A percentile compares a stretch with the other conserved stretches of the same genome.
These are phyloP conservation scores for Fragaria iinumae DNA, from an alignment of 306 rosid genomes.

Conservation along the genomic window DNA sequence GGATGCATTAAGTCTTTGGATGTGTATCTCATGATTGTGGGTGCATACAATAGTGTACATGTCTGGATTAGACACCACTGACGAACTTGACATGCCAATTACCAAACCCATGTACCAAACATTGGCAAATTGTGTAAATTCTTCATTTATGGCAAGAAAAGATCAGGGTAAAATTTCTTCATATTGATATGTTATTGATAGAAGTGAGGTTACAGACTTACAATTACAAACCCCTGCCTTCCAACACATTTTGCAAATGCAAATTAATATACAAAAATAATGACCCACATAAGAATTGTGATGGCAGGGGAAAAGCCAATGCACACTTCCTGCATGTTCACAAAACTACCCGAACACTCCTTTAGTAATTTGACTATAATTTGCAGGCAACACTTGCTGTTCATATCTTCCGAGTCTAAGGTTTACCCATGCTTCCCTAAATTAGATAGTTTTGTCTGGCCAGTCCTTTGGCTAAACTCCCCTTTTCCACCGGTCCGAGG, in stretches of 20 bases:
- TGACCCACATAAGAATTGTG: not conserved
- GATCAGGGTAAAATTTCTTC: not conserved
- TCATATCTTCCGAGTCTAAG: conserved; percentile 2
- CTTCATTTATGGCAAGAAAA: not conserved
- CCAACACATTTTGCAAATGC: conserved; percentile 11
- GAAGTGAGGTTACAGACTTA: not conserved
- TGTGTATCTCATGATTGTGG: not conserved
- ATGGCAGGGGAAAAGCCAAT: not conserved
- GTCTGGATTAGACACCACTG: not conserved
- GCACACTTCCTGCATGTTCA: conserved; percentile 18
- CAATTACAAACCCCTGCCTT: not conserved
- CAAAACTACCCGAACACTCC: not conserved
- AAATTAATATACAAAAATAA: conserved; percentile 7
- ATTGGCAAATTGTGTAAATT: not conserved
- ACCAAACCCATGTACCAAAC: not conserved
- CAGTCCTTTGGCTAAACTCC: conserved; percentile 37
- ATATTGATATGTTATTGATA: not conserved
- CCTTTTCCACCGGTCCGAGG: conserved; percentile 40
- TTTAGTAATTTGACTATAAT: not conserved
- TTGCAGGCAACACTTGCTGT: conserved; percentile 9
- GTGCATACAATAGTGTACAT: not conserved
- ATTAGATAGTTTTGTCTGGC: conserved; percentile 39
- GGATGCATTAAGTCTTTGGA: not conserved
- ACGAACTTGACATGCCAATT: not conserved
- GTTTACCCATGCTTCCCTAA: conserved; percentile 40